phyloP scores from a whole-genome alignment of 352 stramenopile genomes.

The Pythium rishiriense region DNA sequence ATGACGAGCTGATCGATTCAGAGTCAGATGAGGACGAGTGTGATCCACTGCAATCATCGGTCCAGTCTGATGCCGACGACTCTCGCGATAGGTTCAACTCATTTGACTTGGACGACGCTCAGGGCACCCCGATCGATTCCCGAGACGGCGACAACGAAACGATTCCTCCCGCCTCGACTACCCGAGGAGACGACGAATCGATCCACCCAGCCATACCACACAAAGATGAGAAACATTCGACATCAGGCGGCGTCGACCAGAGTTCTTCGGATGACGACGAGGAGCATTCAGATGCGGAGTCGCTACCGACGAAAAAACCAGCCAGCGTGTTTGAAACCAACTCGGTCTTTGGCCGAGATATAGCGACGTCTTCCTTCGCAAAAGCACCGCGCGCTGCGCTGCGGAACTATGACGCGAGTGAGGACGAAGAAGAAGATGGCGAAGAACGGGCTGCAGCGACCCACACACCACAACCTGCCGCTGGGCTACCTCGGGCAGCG shows the following conservation, averaged over 20 bases:
- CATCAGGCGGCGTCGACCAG: background rate
- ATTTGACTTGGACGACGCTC: background rate
- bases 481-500: too few relatives aligned
- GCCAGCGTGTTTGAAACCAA: background rate
- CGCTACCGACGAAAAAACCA: background rate
- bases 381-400: background rate
- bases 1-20: slow-evolving; percentile 30
- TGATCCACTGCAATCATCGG: background rate
- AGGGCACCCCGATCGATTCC: background rate
- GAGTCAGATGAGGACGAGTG: slow-evolving; percentile 21
- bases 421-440: slow-evolving; percentile 16
- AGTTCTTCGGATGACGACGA: background rate
- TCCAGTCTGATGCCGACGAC: background rate
- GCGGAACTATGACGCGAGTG: slow-evolving; percentile 26
- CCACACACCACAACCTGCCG: too few relatives aligned
- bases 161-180: background rate
- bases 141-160: background rate
- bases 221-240: too few relatives aligned
- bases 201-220: too few relatives aligned
- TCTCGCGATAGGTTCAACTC: background rate
- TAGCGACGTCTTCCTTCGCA: background rate
- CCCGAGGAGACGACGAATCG: too few relatives aligned
- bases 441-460: too few relatives aligned
- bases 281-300: background rate
- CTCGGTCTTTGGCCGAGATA: background rate